Evolutionary conservation across 306 rosid species (phyloP).

Genomic region (Gynostemma pentaphyllum): DNA sequence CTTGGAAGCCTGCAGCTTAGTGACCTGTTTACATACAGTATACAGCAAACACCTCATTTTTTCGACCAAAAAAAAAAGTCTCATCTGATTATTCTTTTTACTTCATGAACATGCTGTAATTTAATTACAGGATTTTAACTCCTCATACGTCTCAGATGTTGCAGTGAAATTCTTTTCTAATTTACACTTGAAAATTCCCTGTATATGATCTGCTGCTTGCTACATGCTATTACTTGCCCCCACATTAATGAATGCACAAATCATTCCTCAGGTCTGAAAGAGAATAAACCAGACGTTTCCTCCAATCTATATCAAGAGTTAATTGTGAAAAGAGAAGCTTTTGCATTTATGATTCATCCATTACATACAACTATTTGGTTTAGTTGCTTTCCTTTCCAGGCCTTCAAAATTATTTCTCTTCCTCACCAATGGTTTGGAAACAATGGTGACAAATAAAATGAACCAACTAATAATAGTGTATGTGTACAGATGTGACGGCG

Average conservation of each 20-base stretch:
- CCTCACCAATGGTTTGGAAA: not conserved
- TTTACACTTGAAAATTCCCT: slow-evolving; percentile 11
- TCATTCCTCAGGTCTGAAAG: not conserved
- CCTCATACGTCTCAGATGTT: slow-evolving; percentile 41
- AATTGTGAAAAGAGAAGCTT: not conserved
- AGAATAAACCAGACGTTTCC: not conserved
- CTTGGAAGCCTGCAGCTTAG: slow-evolving; percentile 24
- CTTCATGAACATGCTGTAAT: slow-evolving; percentile 21
- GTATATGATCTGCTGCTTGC: not conserved
- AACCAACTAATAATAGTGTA: not conserved
- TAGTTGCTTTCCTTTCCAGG: not conserved
- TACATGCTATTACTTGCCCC: too few relatives aligned
- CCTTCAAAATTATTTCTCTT: not conserved
- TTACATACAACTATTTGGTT: not conserved
- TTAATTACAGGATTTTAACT: slow-evolving; percentile 24
- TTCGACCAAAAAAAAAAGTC: slow-evolving; percentile 20
- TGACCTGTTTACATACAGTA: slow-evolving; percentile 34
- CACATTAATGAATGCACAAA: not conserved
- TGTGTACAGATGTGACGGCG: not conserved
- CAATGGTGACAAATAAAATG: not conserved
- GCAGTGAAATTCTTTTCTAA: slow-evolving; percentile 23
- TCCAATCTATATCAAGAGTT: not conserved
- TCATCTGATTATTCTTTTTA: slow-evolving; percentile 23
- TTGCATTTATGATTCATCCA: not conserved
- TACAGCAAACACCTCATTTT: slow-evolving; percentile 30